Conservation (phyloP, 2,329 filamentous ascomycete genomes). For the Thielaviopsis euricoi region DNA sequence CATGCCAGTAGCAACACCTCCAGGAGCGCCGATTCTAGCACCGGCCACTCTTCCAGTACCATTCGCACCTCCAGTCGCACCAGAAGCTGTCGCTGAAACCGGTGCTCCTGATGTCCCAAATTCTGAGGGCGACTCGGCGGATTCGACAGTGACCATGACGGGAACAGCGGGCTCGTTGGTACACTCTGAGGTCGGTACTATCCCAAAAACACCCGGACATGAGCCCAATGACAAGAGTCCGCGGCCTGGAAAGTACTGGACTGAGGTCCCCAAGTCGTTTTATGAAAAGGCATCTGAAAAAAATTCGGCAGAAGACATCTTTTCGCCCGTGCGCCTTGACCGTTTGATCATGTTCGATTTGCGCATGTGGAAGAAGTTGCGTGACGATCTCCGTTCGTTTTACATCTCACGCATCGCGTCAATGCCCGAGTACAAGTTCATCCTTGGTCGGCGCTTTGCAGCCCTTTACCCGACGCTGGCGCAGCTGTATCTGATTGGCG, state of each 20-base stretch:
- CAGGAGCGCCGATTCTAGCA: slow-evolving; percentile 57
- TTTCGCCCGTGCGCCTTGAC: slow-evolving; percentile 76
- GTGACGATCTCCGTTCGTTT: slow-evolving; percentile 76
- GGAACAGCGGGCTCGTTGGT: slow-evolving; percentile 30
- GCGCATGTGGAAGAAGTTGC: slow-evolving; percentile 88
- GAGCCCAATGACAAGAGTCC: slow-evolving; percentile 24
- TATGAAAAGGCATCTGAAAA: neutral
- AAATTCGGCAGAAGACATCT: slow-evolving; percentile 58
- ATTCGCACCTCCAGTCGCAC: neutral
- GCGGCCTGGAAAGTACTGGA: slow-evolving; percentile 51
- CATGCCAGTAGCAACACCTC: slow-evolving; percentile 44
- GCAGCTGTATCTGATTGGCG: slow-evolving; percentile 87
- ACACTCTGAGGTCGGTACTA: slow-evolving; percentile 51
- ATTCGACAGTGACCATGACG: slow-evolving; percentile 49
- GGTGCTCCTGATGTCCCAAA: slow-evolving; percentile 48
- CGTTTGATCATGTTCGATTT: slow-evolving; percentile 92
- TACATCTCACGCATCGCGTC: slow-evolving; percentile 95
- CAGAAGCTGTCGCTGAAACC: slow-evolving; percentile 25
- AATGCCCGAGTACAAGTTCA: slow-evolving; percentile 88
- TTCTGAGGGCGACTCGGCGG: slow-evolving; percentile 47
- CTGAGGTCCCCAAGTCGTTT: slow-evolving; percentile 20
- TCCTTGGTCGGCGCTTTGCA: slow-evolving; percentile 83
- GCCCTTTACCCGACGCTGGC: slow-evolving; percentile 86
- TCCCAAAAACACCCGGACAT: slow-evolving; percentile 60
- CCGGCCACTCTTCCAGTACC: slow-evolving; percentile 25